These are phyloP conservation scores for Russula emetica DNA, from an alignment of 768 basidiomycete species.

Conservation along the genomic window DNA sequence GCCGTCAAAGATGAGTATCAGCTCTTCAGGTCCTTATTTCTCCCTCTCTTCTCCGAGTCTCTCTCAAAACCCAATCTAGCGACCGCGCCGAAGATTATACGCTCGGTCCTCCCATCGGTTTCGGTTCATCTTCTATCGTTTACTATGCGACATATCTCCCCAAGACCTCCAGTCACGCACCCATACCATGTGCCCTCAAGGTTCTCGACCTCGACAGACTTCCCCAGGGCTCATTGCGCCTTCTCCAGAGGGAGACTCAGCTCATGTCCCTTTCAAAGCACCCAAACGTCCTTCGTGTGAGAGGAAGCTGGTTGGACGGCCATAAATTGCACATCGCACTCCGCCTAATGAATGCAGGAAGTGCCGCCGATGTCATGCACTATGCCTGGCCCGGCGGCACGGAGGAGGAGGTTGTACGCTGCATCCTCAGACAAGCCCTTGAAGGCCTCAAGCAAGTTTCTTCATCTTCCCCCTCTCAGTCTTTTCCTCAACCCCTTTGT, in stretches of 20 bases:
- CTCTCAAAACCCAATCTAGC: conserved; percentile 37
- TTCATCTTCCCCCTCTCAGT: conserved; percentile 23
- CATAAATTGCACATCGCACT: conserved; percentile 82
- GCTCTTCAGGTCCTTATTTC: conserved; percentile 58
- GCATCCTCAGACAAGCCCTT: conserved; percentile 79
- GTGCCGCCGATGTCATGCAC: conserved; percentile 77
- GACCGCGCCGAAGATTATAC: conserved; percentile 69
- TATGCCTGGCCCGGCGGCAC: conserved; percentile 87
- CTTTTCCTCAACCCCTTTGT: conserved; percentile 5
- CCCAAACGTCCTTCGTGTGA: conserved; percentile 88
- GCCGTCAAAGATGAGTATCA: conserved; percentile 83
- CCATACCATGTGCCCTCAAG: conserved; percentile 74
- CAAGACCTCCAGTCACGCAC: conserved; percentile 33
- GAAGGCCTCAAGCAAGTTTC: conserved; percentile 74
- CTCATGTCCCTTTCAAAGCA: conserved; percentile 91
- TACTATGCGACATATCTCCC: conserved; percentile 68
- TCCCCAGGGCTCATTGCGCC: conserved; percentile 61
- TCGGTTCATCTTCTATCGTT: conserved; percentile 89
- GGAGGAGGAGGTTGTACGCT: conserved; percentile 84
- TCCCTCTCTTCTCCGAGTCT: not conserved
- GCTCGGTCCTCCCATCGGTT: conserved; percentile 76
- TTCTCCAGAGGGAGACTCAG: conserved; percentile 80
- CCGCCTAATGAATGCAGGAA: conserved; percentile 86
- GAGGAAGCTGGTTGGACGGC: conserved; percentile 83
- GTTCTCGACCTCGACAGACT: conserved; percentile 84